Evolutionary conservation across 208 protist species (phyloP), one percentile per base, ranked within the genome.

Genomic region (Trichomonas vaginalis): DNA sequence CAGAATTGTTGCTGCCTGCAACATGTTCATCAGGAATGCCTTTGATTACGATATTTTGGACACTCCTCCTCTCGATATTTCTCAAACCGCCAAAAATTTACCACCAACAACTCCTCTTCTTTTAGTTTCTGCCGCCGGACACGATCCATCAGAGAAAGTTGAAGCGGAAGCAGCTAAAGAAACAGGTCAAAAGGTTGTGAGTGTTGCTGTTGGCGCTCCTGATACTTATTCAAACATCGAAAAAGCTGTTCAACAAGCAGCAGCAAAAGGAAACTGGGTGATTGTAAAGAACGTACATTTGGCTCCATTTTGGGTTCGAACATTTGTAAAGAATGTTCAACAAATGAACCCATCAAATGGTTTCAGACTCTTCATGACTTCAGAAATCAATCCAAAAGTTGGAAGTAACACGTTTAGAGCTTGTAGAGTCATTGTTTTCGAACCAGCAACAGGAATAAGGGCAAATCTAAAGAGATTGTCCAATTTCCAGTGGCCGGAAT

Each of bases 211-310:
- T 97, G 99, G 99, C 88, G 98, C 98, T 95, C 90, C 97, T 49
- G 99, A 99, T 95, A 98, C 98, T 62, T 98, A 98, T 83, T 97
- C 97, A 32, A 96, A 96, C 32, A 99, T 99, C 9, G 98, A 99
- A 82, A 96, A 97, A 48, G 98, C 98, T 61, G 98, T 99, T 39
- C 96, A 95, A 17, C 95, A 96, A 21, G 98, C 97, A 2, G 97
- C 98, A 83, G 97, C 97, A 88, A 92, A 95, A 96, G 96, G 96
- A 32, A 82, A 98, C 0, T 99, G 99, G 99, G 98, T 99, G 49
- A 96, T 99, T 61, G 97, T 99, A 21, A 99, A 99, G 97, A 99
- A 99, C 97, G 98, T 99, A 2, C 99, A 99, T 97, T 97, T 99
- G 9, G 98, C 98, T 0, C 98, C 98, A 40, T 95, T 96, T 39